Percentiles rank a stretch among this genome's conserved stretches.
Conservation (phyloP, 768 basidiomycete species). For the Infundibulicybe gibba region DNA sequence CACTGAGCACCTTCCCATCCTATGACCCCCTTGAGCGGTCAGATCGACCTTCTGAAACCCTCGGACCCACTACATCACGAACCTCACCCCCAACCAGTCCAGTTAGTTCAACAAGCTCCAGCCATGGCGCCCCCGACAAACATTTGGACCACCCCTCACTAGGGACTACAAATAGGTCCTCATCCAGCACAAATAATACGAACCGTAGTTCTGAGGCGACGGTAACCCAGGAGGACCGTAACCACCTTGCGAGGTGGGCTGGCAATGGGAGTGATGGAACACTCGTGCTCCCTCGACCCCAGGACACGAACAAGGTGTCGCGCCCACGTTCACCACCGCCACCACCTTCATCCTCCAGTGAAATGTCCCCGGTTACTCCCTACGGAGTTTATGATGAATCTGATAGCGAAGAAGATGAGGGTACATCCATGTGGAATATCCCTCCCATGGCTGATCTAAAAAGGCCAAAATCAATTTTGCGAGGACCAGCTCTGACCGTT, state of each 20-base stretch:
- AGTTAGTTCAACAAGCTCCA: constrained; percentile 46
- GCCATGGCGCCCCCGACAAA: constrained; percentile 29
- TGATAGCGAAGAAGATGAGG: constrained; percentile 41
- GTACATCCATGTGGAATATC: constrained; percentile 42
- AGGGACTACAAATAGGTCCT: constrained; percentile 20
- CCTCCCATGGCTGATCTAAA: constrained; percentile 27
- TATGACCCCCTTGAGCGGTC: constrained; percentile 24
- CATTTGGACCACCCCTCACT: constrained; percentile 17
- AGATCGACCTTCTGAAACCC: constrained; percentile 30
- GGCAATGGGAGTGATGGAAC: constrained; percentile 20
- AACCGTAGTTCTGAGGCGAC: constrained; percentile 22
- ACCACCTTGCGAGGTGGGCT: constrained; percentile 18
- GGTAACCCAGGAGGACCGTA: constrained; percentile 25
- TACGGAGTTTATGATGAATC: constrained; percentile 39
- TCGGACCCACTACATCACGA: constrained; percentile 38
- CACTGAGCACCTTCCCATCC: constrained; percentile 15
- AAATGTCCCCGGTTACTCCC: constrained; percentile 10
- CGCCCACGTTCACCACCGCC: constrained; percentile 16
- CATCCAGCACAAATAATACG: constrained; percentile 10
- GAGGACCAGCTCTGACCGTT: constrained; percentile 41
- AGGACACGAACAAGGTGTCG: neutral
- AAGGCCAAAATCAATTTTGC: constrained; percentile 22
- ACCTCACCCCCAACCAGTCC: constrained; percentile 61
- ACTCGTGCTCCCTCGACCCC: constrained; percentile 10
- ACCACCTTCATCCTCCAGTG: constrained; percentile 12